A percentile compares a stretch with the other conserved stretches of the same genome.
Conservation (phyloP, 768 basidiomycete species). For the Tubosaeta sp. region DNA sequence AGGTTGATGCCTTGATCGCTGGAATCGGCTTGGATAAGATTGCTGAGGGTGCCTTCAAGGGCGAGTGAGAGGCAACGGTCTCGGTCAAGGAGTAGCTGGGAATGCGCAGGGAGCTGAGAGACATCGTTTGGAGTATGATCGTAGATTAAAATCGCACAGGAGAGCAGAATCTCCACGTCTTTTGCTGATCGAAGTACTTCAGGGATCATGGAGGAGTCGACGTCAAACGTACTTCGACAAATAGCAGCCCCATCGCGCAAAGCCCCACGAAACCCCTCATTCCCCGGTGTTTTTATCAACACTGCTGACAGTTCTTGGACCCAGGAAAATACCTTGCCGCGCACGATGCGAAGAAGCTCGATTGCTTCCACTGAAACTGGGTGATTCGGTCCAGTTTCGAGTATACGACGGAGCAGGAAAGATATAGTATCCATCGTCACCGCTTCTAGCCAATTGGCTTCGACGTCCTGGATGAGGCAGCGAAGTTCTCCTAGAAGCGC, state of each 20-base stretch:
- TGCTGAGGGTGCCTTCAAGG: conserved; percentile 19
- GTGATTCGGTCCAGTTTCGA: conserved; percentile 18
- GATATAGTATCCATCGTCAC: conserved; percentile 30
- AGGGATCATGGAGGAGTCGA: not conserved
- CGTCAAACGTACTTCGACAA: conserved; percentile 30
- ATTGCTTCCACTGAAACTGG: conserved; percentile 18
- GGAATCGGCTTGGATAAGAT: conserved; percentile 4
- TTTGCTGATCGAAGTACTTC: conserved; percentile 16
- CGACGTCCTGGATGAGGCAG: conserved; percentile 31
- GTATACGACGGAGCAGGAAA: conserved; percentile 32
- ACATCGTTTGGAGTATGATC: conserved; percentile 25
- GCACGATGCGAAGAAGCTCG: conserved; percentile 27
- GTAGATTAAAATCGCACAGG: conserved; percentile 32
- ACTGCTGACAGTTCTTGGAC: conserved; percentile 26
- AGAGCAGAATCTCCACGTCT: conserved; percentile 28
- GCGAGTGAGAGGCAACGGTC: conserved; percentile 30
- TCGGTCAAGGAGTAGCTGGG: conserved; percentile 25
- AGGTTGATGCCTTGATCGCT: conserved; percentile 23
- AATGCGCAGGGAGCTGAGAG: not conserved
- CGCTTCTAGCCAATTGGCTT: conserved; percentile 38
- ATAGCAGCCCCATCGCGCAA: conserved; percentile 17
- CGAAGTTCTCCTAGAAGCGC: conserved; percentile 34
- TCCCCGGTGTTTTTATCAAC: conserved; percentile 6
- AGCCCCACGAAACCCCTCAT: conserved; percentile 1
- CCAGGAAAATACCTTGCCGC: conserved; percentile 35